Conservation (phyloP, 768 basidiomycete genomes). For the Suillus lakei region DNA sequence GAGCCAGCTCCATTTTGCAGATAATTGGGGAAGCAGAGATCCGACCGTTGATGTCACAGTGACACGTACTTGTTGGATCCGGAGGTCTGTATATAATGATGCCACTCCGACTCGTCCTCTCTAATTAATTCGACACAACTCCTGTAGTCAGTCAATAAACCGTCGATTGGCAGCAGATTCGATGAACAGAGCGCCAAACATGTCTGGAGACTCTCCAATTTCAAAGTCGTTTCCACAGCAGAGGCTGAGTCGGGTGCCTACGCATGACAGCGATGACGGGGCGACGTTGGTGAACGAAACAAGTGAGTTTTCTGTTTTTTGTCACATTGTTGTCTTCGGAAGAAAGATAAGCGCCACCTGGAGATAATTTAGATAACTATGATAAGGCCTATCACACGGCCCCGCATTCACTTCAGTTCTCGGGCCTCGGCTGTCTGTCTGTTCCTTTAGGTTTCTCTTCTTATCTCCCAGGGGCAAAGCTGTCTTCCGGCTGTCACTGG, state of each 20-base stretch:
- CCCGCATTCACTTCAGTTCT: neutral
- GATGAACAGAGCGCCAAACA: neutral
- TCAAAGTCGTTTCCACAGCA: constrained; percentile 6
- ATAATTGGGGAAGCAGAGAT: neutral
- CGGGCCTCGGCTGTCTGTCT: neutral
- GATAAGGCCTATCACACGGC: constrained; percentile 10
- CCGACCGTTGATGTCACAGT: neutral
- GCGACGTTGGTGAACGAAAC: constrained; percentile 10
- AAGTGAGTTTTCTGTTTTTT: constrained; percentile 4
- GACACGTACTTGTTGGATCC: neutral
- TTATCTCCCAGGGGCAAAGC: constrained; percentile 10
- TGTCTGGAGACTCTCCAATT: constrained; percentile 1
- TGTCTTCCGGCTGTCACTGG: neutral
- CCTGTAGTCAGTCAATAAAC: neutral
- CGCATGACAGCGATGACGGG: constrained; percentile 5
- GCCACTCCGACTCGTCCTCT: neutral
- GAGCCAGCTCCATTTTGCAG: neutral
- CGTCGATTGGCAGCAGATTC: neutral
- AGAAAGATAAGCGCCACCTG: neutral
- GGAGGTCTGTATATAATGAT: neutral
- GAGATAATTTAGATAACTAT: neutral
- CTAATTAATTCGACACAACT: neutral
- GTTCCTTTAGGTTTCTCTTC: neutral
- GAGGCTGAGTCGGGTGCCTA: constrained; percentile 11
- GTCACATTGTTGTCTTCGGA: neutral